Evolutionary conservation across 495 filamentous ascomycete species (phyloP).

Genomic region (Cercophora scortea): DNA sequence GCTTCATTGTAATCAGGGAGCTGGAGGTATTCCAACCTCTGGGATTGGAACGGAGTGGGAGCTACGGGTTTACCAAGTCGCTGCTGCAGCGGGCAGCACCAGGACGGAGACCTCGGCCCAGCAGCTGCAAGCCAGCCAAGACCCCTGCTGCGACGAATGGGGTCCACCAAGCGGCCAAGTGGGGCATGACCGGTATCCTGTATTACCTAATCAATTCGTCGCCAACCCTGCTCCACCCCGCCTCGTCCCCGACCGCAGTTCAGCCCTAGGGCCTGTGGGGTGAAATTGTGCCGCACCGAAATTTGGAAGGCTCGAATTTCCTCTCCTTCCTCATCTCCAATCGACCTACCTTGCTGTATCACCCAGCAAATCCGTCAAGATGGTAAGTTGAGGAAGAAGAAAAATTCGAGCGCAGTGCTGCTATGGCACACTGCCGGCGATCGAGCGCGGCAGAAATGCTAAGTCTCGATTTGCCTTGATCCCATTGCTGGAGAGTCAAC

Average conservation of each 20-base stretch:
- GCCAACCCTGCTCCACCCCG: conserved; percentile 9
- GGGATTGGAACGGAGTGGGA: too few species aligned
- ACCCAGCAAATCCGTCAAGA: conserved; percentile 45
- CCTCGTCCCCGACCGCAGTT: conserved; percentile 16
- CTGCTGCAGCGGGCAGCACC: too few species aligned
- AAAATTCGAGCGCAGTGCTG: conserved; percentile 3
- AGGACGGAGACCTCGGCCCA: too few species aligned
- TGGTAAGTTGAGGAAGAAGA: conserved; percentile 42
- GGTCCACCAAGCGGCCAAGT: neutral
- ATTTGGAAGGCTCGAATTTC: conserved; percentile 19
- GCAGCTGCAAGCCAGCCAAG: neutral
- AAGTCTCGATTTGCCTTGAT: neutral
- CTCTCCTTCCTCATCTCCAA: conserved; percentile 24
- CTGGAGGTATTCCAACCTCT: too few species aligned
- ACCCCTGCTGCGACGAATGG: neutral
- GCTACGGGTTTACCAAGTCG: too few species aligned
- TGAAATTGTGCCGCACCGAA: conserved; percentile 28
- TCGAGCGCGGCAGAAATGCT: too few species aligned
- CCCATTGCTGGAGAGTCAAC: conserved; percentile 53
- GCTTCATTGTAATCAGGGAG: too few species aligned
- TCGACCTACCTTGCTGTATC: conserved; percentile 18
- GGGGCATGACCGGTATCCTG: neutral
- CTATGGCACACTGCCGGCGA: neutral
- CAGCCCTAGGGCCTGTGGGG: conserved; percentile 26
- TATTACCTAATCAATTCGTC: conserved; percentile 10